Conservation (phyloP, 352 stramenopile species). For the Pythium scleroteichum region DNA sequence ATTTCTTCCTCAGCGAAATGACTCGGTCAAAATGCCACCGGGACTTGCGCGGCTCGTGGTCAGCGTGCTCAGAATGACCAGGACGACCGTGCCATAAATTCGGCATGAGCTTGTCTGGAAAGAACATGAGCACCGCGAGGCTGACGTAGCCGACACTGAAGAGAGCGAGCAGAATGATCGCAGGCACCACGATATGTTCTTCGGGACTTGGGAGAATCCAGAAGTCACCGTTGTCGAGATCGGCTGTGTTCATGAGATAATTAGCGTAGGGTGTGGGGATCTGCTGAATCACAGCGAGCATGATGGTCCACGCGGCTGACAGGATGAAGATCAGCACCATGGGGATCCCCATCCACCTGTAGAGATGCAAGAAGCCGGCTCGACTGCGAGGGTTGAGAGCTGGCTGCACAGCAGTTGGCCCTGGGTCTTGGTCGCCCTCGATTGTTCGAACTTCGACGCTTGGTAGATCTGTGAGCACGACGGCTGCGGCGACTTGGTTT, state of each 20-base stretch:
- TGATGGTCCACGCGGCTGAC: constrained; percentile 9
- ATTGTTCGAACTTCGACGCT: too few relatives aligned
- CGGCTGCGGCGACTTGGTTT: neutral
- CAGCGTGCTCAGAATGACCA: too few relatives aligned
- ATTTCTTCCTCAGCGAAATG: too few relatives aligned
- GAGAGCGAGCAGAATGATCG: neutral
- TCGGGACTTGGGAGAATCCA: constrained; percentile 18
- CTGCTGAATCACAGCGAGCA: constrained; percentile 20
- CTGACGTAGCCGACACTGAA: constrained; percentile 17
- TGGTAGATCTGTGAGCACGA: neutral
- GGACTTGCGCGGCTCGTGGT: neutral
- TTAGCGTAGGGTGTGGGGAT: constrained; percentile 12
- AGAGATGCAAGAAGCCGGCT: constrained; percentile 5
- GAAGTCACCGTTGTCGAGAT: constrained; percentile 23
- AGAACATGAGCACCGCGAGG: constrained; percentile 20
- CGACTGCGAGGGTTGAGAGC: neutral
- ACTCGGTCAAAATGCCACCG: neutral
- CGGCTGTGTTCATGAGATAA: constrained; percentile 17
- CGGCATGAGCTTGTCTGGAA: neutral
- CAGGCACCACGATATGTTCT: neutral
- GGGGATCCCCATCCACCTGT: constrained; percentile 14
- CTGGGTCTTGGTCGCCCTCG: too few relatives aligned
- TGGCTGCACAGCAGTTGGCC: too few relatives aligned
- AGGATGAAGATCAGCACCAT: constrained; percentile 23
- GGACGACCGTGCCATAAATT: neutral